Percentiles rank a stretch among this genome's conserved stretches.
Conservation (phyloP, 2,329 filamentous ascomycete species). For the Amphichorda felina region DNA sequence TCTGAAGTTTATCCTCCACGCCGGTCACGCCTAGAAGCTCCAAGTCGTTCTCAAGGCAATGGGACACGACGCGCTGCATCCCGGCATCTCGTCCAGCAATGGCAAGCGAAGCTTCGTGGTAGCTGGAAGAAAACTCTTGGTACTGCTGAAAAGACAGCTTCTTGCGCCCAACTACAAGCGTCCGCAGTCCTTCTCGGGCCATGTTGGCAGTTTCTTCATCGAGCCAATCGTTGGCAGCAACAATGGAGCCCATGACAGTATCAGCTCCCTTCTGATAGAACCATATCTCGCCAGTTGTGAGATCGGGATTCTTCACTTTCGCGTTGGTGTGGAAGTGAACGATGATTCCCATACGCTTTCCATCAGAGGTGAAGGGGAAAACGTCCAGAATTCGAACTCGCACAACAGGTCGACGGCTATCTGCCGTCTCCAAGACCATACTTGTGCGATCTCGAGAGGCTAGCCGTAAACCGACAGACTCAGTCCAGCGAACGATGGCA, state of each 20-base stretch:
- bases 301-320: slow-evolving; percentile 33
- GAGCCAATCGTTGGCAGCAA: slow-evolving; percentile 93
- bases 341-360: slow-evolving; percentile 96
- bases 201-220: slow-evolving; percentile 99
- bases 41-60: slow-evolving; percentile 75
- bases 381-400: slow-evolving; percentile 83
- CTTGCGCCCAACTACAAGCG: slow-evolving; percentile 89
- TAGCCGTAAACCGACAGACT: slow-evolving; percentile 78
- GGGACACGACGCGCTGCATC: slow-evolving; percentile 69
- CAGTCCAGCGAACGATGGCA: slow-evolving; percentile 92
- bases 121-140: slow-evolving; percentile 61
- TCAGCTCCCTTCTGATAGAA: slow-evolving; percentile 98
- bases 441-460: slow-evolving; percentile 75
- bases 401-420: slow-evolving; percentile 63
- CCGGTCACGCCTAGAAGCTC: slow-evolving; percentile 95
- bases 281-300: slow-evolving; percentile 71
- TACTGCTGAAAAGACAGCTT: slow-evolving; percentile 71
- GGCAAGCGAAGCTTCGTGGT: slow-evolving; percentile 70
- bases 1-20: slow-evolving; percentile 93
- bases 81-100: slow-evolving; percentile 69
- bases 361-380: slow-evolving; percentile 95
- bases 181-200: slow-evolving; percentile 91
- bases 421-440: slow-evolving; percentile 70
- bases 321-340: slow-evolving; percentile 63
- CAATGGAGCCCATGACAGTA: slow-evolving; percentile 94